Evolutionary conservation across 179 eudicot species (phyloP), one percentile per base, ranked within the genome.

Genomic region (Corrigiola litoralis): DNA sequence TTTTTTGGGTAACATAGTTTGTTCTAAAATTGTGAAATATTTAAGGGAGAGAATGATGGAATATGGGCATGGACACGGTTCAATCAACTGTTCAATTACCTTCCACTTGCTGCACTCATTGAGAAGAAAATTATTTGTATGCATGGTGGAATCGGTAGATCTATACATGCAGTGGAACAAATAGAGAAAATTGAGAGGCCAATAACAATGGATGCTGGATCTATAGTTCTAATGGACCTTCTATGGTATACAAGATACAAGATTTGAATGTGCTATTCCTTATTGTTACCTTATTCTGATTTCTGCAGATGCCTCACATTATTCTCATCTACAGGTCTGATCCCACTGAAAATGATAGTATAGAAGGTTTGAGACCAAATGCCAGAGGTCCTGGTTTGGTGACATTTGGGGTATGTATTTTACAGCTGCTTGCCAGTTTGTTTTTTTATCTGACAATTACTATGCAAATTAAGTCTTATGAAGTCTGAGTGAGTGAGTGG

Each of bases 121-220:
- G 98, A 92, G 79, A 89, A 89, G 71, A 89, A 92, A 73, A 89
- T 92, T 61, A 89, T 92, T 18, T 92, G 98, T 80, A 89, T 89
- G 98, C 98, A 92, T 73, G 96, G 98, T 74, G 98, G 98, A 62
- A 92, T 92, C 58, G 98, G 98, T 66, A 84, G 96, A 70, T 92
- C 96, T 11, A 92, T 92, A 63, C 78, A 85, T 74, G 68, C 89
- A 31, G 91, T 92, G 45, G 96, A 92, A 58, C 98, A 92, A 77
- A 92, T 92, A 63, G 98, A 92, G 79, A 89, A 89, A 75, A 67
- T 92, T 41, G 95, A 89, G 83, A 84, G 98, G 66, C 98, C 98
- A 36, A 87, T 92, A 77, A 89, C 96, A 27, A 87, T 92, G 95
- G 96, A 92, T 81, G 95, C 96, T 40, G 96, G 96, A 55, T 92